Evolutionary conservation across 345 rosid species (phyloP).

Genomic region (Raphanus sativus): DNA sequence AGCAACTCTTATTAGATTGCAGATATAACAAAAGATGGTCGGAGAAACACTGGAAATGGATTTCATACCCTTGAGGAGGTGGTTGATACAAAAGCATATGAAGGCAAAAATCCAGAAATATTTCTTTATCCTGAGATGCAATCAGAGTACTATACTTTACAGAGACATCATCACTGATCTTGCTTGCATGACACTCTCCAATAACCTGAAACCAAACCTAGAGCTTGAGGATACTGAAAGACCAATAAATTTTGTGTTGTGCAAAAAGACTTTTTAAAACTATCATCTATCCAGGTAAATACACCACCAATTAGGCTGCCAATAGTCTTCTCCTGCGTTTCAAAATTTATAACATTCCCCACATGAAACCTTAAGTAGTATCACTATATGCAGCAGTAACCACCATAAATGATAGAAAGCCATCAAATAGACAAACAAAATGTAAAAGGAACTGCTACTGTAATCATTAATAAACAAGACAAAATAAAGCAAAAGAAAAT

Average conservation of each 20-base stretch:
- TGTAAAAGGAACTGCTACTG: constrained; percentile 1
- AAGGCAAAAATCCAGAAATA: constrained; percentile 83
- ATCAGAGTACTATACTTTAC: constrained; percentile 58
- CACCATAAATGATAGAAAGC: neutral
- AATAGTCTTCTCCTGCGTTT: neutral
- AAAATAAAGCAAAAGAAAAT: neutral
- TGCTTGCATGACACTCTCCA: constrained; percentile 82
- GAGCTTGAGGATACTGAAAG: neutral
- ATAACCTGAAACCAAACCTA: constrained; percentile 60
- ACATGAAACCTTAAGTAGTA: neutral
- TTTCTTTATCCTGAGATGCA: constrained; percentile 56
- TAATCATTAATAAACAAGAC: neutral
- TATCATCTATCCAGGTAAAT: neutral
- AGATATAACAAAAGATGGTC: neutral
- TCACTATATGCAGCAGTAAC: constrained; percentile 14
- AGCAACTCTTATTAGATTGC: constrained; percentile 34
- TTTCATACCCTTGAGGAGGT: constrained; percentile 68
- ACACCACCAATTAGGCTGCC: neutral
- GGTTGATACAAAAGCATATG: constrained; percentile 70
- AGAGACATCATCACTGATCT: constrained; percentile 61
- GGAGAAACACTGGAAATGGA: constrained; percentile 16
- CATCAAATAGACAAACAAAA: neutral
- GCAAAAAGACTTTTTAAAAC: neutral
- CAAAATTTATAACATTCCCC: constrained; percentile 1
- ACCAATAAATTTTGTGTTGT: neutral